Evolutionary conservation across 192 early-diverging fungal genomes (phyloP), one percentile per base, ranked within the genome.

Genomic region (Mortierella claussenii): DNA sequence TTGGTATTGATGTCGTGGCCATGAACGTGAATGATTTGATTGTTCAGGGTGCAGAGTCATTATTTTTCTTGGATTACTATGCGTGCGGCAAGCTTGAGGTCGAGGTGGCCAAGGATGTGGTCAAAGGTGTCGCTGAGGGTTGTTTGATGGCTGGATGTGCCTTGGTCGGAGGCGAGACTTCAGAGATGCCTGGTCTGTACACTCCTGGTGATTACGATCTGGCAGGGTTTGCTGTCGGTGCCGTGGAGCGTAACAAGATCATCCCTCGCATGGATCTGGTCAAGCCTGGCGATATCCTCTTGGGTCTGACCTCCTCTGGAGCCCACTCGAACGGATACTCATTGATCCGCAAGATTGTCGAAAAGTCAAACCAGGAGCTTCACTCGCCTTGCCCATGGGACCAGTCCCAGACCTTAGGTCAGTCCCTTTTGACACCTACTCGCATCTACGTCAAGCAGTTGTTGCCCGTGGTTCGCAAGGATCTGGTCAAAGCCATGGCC

Each of bases 271-370:
- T 94, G 74, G 83, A 89, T 55, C 68, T 86, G 7, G 94, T 99
- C 55, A 71, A 82, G 46, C 76, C 87, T 12, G 94, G 89, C 32
- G 97, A 99, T 78, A 83, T 95, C 49, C 71, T 99, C 24, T 79
- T 99, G 15, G 98, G 96, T 28, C 82, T 99, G 31, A 82, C 93
- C 45, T 97, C 96, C n/a, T 98, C 96, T 13, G 98, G 98, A 54
- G 85, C 98, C 24, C 98, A 99, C 79, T 98, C 97, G 15, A 99
- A 99, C 65, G 98, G 98, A n/a, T 99, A 93, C 89, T 98, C 96
- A 30, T 86, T 99, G 55, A 94, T 99, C 52, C 93, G 98, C 63
- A 92, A 96, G 80, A 87, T 95, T 48, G 89, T 98, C 33, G 71
- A 79, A 32, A 83, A 79, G 55, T 84, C 89, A 15, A 93, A 93